Percentiles rank a stretch among this genome's conserved stretches.
Conservation (phyloP, 2,329 filamentous ascomycete genomes). For the Bipolaris cookei region DNA sequence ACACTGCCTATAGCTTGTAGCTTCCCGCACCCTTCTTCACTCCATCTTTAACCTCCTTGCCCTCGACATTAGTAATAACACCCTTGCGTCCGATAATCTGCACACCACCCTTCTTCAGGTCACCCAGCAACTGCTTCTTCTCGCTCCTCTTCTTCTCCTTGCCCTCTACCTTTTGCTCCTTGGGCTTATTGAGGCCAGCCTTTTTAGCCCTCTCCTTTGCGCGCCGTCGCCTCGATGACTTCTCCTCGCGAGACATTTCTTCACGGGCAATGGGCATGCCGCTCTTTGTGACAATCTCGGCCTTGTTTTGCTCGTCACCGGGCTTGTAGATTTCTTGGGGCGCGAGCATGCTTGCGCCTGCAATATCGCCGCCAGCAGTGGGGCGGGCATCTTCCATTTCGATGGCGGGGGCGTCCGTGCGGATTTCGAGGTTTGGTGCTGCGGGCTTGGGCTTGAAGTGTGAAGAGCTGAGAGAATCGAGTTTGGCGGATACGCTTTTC, state of each 20-base stretch:
- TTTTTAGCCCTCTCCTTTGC: conserved; percentile 87
- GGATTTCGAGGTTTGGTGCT: conserved; percentile 81
- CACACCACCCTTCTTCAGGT: conserved; percentile 83
- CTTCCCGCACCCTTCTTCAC: conserved; percentile 39
- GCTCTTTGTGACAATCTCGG: conserved; percentile 78
- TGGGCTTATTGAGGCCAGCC: conserved; percentile 60
- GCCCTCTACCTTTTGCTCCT: conserved; percentile 46
- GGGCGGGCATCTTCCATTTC: conserved; percentile 95
- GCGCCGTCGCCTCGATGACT: conserved; percentile 73
- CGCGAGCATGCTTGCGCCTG: conserved; percentile 75
- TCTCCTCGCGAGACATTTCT: conserved; percentile 89
- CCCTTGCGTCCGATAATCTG: conserved; percentile 92
- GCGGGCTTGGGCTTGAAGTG: conserved; percentile 92
- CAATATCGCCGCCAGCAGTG: conserved; percentile 75
- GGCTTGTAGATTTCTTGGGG: conserved; percentile 93
- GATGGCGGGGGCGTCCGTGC: conserved; percentile 89
- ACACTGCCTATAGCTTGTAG: conserved; percentile 40
- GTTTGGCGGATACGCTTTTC: conserved; percentile 77
- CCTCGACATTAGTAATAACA: conserved; percentile 81
- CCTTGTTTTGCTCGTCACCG: conserved; percentile 69
- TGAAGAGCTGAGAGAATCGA: conserved; percentile 91
- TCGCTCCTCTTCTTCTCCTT: conserved; percentile 64
- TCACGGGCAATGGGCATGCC: conserved; percentile 79
- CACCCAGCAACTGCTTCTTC: conserved; percentile 65
- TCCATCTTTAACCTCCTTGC: conserved; percentile 67